Evolutionary conservation across 208 protist genomes (phyloP).

Genomic region (Acanthamoeba healyi): DNA sequence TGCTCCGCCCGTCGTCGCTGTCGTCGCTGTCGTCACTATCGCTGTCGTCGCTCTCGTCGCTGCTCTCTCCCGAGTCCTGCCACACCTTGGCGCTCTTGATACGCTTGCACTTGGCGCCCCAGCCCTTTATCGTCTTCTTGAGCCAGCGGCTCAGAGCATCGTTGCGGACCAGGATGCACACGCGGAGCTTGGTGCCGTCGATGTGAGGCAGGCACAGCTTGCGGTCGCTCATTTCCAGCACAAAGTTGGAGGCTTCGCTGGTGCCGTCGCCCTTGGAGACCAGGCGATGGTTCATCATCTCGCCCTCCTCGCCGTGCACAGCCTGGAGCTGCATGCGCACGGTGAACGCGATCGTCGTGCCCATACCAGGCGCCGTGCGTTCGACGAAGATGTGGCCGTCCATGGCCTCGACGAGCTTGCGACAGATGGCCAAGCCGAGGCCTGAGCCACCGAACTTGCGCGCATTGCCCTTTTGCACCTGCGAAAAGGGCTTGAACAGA

Average conservation of each 20-base stretch:
- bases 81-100: not conserved
- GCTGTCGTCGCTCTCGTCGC: not conserved
- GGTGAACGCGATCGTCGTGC: conserved; percentile 18
- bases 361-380: conserved; percentile 2
- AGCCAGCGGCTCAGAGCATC: not conserved
- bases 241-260: too few species aligned
- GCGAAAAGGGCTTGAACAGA: conserved; percentile 58
- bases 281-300: too few species aligned
- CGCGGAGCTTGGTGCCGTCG: not conserved
- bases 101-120: conserved; percentile 9
- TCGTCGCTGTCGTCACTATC: not conserved
- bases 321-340: conserved; percentile 30
- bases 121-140: not conserved
- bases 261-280: too few species aligned
- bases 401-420: conserved; percentile 49
- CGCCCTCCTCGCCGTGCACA: not conserved
- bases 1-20: too few species aligned
- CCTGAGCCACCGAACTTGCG: conserved; percentile 29
- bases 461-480: conserved; percentile 47
- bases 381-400: conserved; percentile 41
- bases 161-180: not conserved
- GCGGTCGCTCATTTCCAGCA: too few species aligned
- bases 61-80: too few species aligned
- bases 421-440: conserved; percentile 3
- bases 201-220: not conserved